phyloP scores from a whole-genome alignment of 495 filamentous ascomycete species.

The Antarctomyces pellizariae region DNA sequence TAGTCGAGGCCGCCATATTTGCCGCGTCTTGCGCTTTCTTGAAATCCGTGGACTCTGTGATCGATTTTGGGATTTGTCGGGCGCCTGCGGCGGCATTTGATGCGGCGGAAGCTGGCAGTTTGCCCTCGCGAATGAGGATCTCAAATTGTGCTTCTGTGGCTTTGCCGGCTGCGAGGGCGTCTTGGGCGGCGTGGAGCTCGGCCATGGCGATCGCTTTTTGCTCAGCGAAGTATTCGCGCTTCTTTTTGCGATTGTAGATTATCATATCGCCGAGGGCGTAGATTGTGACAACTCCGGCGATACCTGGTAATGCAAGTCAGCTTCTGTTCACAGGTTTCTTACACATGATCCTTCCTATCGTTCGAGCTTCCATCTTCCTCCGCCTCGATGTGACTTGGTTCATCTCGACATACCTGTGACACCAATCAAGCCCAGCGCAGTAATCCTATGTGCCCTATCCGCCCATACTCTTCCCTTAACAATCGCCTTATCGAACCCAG shows the following conservation, averaged over 20 bases:
- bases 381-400: background rate
- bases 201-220: conserved; percentile 31
- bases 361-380: background rate
- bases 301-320: conserved; percentile 22
- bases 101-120: conserved; percentile 10
- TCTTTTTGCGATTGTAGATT: conserved; percentile 53
- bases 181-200: conserved; percentile 26
- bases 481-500: conserved; percentile 44
- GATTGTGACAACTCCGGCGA: conserved; percentile 48
- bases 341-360: background rate
- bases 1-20: conserved; percentile 17
- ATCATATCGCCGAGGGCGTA: conserved; percentile 76
- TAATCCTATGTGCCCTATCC: conserved; percentile 61
- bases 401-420: conserved; percentile 42
- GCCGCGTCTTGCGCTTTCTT: conserved; percentile 3
- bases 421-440: conserved; percentile 49
- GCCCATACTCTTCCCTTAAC: conserved; percentile 46
- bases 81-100: conserved; percentile 2
- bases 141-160: conserved; percentile 32
- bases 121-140: conserved; percentile 37
- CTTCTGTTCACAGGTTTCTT: conserved; percentile 1
- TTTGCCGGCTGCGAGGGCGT: conserved; percentile 34
- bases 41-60: background rate
- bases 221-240: conserved; percentile 39
- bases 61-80: background rate